Evolutionary conservation across 352 stramenopile genomes (phyloP), one percentile per base, ranked within the genome.

Genomic region (Nothophytophthora sp.): DNA sequence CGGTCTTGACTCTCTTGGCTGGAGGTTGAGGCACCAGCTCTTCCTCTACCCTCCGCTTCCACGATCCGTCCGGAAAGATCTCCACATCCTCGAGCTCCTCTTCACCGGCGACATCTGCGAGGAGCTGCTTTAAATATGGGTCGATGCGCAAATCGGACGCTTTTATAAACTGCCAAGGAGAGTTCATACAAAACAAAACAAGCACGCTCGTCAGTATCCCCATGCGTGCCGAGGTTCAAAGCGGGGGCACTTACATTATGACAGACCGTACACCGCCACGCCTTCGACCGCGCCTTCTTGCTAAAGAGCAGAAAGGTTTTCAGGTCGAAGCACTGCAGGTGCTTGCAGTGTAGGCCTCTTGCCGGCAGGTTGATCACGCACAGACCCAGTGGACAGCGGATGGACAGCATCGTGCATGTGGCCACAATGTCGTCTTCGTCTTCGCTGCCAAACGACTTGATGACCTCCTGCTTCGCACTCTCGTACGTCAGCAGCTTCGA

Each of bases 241-340:
- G n/a, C n/a, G n/a, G 33, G 18, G n/a, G 8, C 22, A 75, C 76
- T 49, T 75, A 93, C 83, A 73, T 88, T 78, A 71, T 98, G 83
- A 56, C 94, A 98, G 23, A 90, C 70, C 48, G 72, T 87, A 79
- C 94, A 98, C 45, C 85, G 81, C 78, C 92, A 98, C 37, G 90
- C 74, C 30, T 86, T 81, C 16, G 90, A 96, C 36, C 76, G 74
- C 16, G 90, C 82, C 53, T 81, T 89, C 54, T 94, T 81, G 76
- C 95, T 98, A 42, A 95, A 92, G 30, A 86, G 61, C 18, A 99
- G 63, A 60, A 97, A 99, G 3, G 88, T 97, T 53, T 60, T 76
- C 23, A 99, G 65, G 65, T 99, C 95, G 67, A 99, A 98, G 63
- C 96, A 99, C 78, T 98, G 93, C 44, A 98, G 72, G 59, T 99